Percentiles rank a stretch among this genome's conserved stretches.
Evolutionary conservation across 2,329 filamentous ascomycete species (phyloP).

Genomic region (Metarhizium robertsii): DNA sequence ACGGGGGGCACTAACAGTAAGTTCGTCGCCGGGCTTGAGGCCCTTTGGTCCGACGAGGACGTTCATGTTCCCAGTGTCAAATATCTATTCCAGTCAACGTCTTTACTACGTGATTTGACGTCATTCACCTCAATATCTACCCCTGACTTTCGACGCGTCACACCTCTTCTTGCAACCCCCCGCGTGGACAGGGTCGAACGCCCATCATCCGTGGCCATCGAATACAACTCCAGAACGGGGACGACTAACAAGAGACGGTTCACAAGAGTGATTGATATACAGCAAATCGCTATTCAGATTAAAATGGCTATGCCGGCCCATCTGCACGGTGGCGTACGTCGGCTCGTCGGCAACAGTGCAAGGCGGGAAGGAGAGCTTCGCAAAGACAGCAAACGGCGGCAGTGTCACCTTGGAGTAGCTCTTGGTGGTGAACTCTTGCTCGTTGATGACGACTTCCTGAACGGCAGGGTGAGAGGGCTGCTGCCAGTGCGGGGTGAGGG

Average conservation of each 20-base stretch:
- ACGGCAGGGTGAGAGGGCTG: constrained; percentile 52
- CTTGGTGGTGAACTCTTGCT: constrained; percentile 48
- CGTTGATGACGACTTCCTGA: constrained; percentile 46
- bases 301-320: constrained; percentile 44
- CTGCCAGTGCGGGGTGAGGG: constrained; percentile 47
- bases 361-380: constrained; percentile 56
- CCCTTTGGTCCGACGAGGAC: constrained; percentile 50
- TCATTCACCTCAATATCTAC: not conserved
- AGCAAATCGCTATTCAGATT: constrained; percentile 57
- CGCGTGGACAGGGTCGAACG: not conserved
- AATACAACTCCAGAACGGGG: not conserved
- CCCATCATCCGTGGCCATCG: not conserved
- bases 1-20: constrained; percentile 34
- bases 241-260: constrained; percentile 51
- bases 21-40: constrained; percentile 45
- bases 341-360: constrained; percentile 45
- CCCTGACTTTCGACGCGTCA: not conserved
- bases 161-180: not conserved
- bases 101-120: not conserved
- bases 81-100: constrained; percentile 34
- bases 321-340: constrained; percentile 58
- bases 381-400: constrained; percentile 55
- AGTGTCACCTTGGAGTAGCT: constrained; percentile 46
- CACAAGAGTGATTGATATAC: constrained; percentile 61
- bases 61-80: constrained; percentile 47